Percentiles rank a stretch among this genome's conserved stretches.
Evolutionary conservation across 2,329 filamentous ascomycete genomes (phyloP).

Genomic region (Neofusicoccum ribis): DNA sequence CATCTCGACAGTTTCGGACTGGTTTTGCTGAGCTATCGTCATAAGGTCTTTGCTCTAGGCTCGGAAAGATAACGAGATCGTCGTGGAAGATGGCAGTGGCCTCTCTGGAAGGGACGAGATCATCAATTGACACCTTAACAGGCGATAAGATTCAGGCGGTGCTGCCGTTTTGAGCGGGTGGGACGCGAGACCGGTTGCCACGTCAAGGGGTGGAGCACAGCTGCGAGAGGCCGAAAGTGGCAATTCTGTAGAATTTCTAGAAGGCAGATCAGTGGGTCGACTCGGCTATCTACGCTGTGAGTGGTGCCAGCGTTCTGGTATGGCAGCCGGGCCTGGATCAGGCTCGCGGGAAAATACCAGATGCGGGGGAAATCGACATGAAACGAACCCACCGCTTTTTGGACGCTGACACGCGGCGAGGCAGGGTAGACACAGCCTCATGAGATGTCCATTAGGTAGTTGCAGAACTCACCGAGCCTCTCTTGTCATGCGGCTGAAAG

Average conservation of each 20-base stretch:
- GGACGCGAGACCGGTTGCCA: background rate
- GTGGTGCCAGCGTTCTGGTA: background rate
- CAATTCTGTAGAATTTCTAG: background rate
- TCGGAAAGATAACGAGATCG: too few species aligned
- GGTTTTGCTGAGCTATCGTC: background rate
- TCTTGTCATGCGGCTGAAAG: too few species aligned
- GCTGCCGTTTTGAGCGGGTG: background rate
- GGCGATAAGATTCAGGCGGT: background rate
- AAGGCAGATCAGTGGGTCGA: conserved; percentile 4
- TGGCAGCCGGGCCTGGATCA: background rate
- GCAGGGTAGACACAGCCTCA: too few species aligned
- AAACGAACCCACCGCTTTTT: too few species aligned
- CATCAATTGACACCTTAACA: background rate
- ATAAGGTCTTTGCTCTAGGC: background rate
- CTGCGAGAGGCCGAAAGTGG: background rate
- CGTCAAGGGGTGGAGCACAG: conserved; percentile 1
- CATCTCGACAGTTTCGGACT: background rate
- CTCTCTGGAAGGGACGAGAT: background rate
- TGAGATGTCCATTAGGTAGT: too few species aligned
- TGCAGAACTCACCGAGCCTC: too few species aligned
- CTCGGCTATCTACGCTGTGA: conserved; percentile 8
- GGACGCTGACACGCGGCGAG: too few species aligned
- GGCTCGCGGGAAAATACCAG: background rate
- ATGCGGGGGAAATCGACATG: background rate
- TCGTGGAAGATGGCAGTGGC: background rate